These are phyloP conservation scores for Phytophthora europaea DNA, from an alignment of 352 stramenopile species.

Conservation along the genomic window DNA sequence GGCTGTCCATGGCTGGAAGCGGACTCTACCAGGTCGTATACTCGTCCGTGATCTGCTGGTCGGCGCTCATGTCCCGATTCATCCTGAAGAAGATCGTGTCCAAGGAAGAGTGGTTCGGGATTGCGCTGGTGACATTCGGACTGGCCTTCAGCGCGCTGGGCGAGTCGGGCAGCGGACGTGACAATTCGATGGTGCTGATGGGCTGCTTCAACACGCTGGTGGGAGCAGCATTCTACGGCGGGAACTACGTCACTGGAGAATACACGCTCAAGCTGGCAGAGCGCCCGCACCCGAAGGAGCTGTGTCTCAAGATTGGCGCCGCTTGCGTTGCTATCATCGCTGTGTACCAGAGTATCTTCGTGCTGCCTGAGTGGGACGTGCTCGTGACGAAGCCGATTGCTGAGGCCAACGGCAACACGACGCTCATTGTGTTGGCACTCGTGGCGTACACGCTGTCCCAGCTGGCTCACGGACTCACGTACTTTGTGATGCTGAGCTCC, in stretches of 20 bases:
- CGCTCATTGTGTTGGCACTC: conserved; percentile 70
- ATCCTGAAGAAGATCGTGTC: conserved; percentile 82
- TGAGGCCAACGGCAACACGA: conserved; percentile 75
- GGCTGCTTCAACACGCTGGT: conserved; percentile 87
- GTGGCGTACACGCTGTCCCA: conserved; percentile 83
- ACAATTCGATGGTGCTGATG: conserved; percentile 84
- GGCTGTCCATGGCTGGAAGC: conserved; percentile 83
- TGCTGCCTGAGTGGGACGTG: conserved; percentile 78
- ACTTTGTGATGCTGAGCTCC: conserved; percentile 87
- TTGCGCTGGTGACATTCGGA: conserved; percentile 86
- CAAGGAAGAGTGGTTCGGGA: conserved; percentile 82
- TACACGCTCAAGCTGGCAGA: conserved; percentile 86
- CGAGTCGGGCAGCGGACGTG: conserved; percentile 67
- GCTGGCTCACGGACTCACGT: conserved; percentile 84
- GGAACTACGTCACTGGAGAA: conserved; percentile 88
- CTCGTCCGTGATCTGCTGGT: conserved; percentile 91
- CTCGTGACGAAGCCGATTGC: conserved; percentile 82
- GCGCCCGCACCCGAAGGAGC: conserved; percentile 72
- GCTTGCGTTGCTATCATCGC: conserved; percentile 80
- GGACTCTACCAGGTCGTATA: conserved; percentile 89
- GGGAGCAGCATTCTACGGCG: conserved; percentile 84
- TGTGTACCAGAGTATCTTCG: conserved; percentile 85
- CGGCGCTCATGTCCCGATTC: conserved; percentile 79
- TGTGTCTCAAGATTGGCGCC: conserved; percentile 85
- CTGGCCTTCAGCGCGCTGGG: conserved; percentile 84